Evolutionary conservation across 768 basidiomycete genomes (phyloP), one percentile per base, ranked within the genome.

Genomic region (Suillus brevipes): DNA sequence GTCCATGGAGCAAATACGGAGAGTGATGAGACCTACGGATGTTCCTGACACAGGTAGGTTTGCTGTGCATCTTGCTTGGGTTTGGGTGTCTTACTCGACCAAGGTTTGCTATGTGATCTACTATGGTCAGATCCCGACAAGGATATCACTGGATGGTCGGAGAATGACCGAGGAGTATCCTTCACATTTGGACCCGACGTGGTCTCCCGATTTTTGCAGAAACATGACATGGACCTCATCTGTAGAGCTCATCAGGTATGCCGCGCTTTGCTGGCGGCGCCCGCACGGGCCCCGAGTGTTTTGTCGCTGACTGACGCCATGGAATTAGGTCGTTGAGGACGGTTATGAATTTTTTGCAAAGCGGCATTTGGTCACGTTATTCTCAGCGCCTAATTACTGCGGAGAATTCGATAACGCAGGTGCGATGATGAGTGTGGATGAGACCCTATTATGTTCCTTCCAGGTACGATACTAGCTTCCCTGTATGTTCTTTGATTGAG

Each of bases 381-480:
- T 99, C 82, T 97, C 95, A 28, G 97, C 97, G 60, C 97, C 97
- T 65, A 94, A 94, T 82, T 94, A 94, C 73, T 94, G 91, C 71
- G 92, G 94, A 68, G 92, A 99, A 81, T 99, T 99, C 73, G 97
- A 99, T 78, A 99, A 99, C 77, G 96, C 97, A 5, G 97, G 97
- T 43, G 97, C 97, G 40, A 99, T 99, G 97, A 99, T 99, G 97
- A 95, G 93, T 73, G 97, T 99, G 50, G 97, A 98, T 72, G 97
- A 98, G 80, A 97, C 97, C 10, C 78, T 99, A 69, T 78, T 99
- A 68, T 98, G 97, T 80, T 98, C 96, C 9, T 98, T 99, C 94
- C 97, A 98, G 81, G 95, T 96, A 68, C 65, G 83, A 69, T 31
- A 13, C 68, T 67, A 73, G 68, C 64, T 72, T 67, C 60, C 43